Evolutionary conservation across 2,329 filamentous ascomycete genomes (phyloP), one percentile per base, ranked within the genome.

Genomic region (Pleurostoma richardsiae): DNA sequence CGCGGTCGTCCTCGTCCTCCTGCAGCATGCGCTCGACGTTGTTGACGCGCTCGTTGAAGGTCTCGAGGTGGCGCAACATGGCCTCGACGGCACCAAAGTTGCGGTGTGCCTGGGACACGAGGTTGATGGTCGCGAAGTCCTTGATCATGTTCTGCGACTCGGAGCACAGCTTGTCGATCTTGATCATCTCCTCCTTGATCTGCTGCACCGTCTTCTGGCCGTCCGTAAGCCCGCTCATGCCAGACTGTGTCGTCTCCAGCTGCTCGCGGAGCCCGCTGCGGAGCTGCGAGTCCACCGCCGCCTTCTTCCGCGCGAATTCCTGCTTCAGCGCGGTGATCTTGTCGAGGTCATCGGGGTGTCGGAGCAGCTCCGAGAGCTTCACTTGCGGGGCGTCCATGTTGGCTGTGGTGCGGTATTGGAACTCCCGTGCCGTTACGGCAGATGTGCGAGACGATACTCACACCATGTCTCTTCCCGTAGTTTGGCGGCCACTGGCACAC

Each of bases 111-210:
- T 96, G 89, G 46, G 92, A 92, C 46, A 95, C 88, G 51, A 89
- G 73, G 65, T 95, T 94, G 74, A 95, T 94, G 62, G 90, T 89
- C 33, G 87, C 86, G 68, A 99, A 97, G 73, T 99, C 94, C 61
- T 88, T 85, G 60, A 99, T 96, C 83, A 96, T 96, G 64, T 89
- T 90, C 73, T 97, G 92, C 46, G 91, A 91, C 69, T 99, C 95
- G 53, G 91, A 90, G 72, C 94, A 99, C 54, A 99, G 81, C 70
- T 89, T 90, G 73, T 99, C 94, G 60, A 99, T 97, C 70, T 92
- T 95, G 76, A 95, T 90, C 82, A 99, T 94, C 72, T 99, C 94
- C 56, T 97, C 92, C 68, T 95, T 96, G 70, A 96, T 96, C 58
- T 87, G 82, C 62, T 89, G 86, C 33, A 99, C 88, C 51, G 89